phyloP scores from a whole-genome alignment of 306 rosid species.

The Ormosia semicastrata region DNA sequence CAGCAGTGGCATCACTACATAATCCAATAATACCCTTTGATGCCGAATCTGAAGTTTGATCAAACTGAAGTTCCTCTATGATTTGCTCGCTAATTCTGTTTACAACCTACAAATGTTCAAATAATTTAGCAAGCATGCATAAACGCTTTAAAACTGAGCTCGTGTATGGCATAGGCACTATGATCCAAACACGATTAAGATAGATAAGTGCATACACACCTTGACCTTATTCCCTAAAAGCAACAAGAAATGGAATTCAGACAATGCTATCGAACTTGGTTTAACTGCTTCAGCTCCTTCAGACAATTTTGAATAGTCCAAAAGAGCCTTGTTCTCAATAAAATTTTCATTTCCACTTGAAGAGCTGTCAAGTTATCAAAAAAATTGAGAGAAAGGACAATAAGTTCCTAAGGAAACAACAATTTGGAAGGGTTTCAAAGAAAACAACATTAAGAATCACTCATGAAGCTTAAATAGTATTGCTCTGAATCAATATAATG shows the following conservation, averaged over 20 bases:
- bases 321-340: conserved; percentile 93
- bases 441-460: conserved; percentile 19
- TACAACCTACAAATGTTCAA: conserved; percentile 63
- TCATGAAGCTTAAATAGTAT: conserved; percentile 32
- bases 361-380: conserved; percentile 48
- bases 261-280: conserved; percentile 90
- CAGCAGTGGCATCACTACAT: conserved; percentile 98
- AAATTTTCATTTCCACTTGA: conserved; percentile 86
- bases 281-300: conserved; percentile 72
- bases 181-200: conserved; percentile 12
- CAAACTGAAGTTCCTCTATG: conserved; percentile 96
- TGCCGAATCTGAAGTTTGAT: conserved; percentile 77
- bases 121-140: conserved; percentile 27
- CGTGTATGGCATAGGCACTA: not conserved
- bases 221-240: conserved; percentile 90
- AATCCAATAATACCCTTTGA: conserved; percentile 89
- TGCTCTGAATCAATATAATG: conserved; percentile 15
- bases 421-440: conserved; percentile 14
- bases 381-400: not conserved
- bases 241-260: conserved; percentile 95
- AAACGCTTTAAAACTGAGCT: conserved; percentile 1
- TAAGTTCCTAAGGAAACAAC: not conserved
- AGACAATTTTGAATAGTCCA: conserved; percentile 71
- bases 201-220: conserved; percentile 47
- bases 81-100: conserved; percentile 93